Base-by-base conservation (phyloP, 306 rosid species). In the Betula pendula region DNA sequence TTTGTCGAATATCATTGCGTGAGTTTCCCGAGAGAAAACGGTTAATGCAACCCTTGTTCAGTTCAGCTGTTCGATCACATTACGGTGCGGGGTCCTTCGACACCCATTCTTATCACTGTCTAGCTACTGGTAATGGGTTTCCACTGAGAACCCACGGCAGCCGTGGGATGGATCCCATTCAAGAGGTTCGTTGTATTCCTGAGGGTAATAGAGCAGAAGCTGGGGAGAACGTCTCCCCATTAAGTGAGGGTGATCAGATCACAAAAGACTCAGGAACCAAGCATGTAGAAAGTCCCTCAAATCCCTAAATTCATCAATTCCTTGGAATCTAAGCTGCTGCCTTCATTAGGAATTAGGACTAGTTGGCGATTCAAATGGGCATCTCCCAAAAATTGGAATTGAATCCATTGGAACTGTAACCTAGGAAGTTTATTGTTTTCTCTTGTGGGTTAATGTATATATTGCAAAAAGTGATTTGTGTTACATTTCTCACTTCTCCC, bases 201-300 rank as follows among this genome's bases (percentile, higher is more conserved):
- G 90, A 78, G 78, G 83, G 82, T 74, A 83, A 75, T 48, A 86
- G 69, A 69, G 79, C 85, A 51, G 92, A 79, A 76, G 65, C 76
- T 42, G 42, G 69, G 53, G 92, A 79, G 80, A 89, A 74, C 56
- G 76, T 78, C 78, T 72, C 83, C 65, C 72, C 84, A 47, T 60
- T 80, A 8, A 81, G 78, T 49, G 87, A 73, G 73, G 87, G 72
- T 80, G 79, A 81, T 77, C 81, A 48, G 77, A 77, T 68, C 75
- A 77, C 77, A 13, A 91, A 91, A 82, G 90, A 81, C 76, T 80
- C 70, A 15, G 85, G 74, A 81, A 88, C 86, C 85, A 91, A 91
- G 81, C 89, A 79, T 71, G 86, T 87, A 72, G 98, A 90, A 77
- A 94, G 97, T 73, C 97, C 96, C 44, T 94, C 98, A 76, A 91